Conservation (phyloP, 2,329 filamentous ascomycete species). For the Sclerotinia glacialis region DNA sequence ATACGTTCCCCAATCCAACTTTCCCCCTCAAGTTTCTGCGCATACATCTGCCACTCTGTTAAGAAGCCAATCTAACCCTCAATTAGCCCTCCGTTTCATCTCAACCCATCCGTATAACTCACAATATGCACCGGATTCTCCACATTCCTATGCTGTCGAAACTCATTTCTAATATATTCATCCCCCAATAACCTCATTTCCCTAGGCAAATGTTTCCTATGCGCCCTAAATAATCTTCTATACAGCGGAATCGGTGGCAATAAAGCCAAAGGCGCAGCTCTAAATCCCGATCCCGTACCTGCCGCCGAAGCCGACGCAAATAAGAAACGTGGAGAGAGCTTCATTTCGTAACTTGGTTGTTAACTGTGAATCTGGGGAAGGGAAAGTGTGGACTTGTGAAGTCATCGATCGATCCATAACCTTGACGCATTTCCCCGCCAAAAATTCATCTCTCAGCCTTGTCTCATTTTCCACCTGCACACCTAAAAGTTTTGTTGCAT, state of each 20-base stretch:
- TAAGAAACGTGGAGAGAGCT: slow-evolving; percentile 29
- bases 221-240: slow-evolving; percentile 78
- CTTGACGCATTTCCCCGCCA: slow-evolving; percentile 13
- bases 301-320: slow-evolving; percentile 32
- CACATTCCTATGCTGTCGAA: slow-evolving; percentile 74
- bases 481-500: background rate
- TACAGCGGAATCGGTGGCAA: slow-evolving; percentile 69
- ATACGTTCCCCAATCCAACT: slow-evolving; percentile 81
- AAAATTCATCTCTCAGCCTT: slow-evolving; percentile 22
- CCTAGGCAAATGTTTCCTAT: slow-evolving; percentile 71
- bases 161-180: slow-evolving; percentile 90
- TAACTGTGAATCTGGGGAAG: slow-evolving; percentile 10
- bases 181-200: slow-evolving; percentile 84
- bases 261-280: slow-evolving; percentile 36
- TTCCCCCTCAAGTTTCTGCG: slow-evolving; percentile 86
- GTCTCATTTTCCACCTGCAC: background rate
- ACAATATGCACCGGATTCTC: slow-evolving; percentile 93
- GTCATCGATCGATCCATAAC: slow-evolving; percentile 16
- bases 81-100: background rate
- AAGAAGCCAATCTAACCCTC: slow-evolving; percentile 78
- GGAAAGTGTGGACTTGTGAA: background rate
- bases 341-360: slow-evolving; percentile 28
- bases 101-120: slow-evolving; percentile 39
- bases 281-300: slow-evolving; percentile 30
- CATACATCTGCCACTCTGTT: slow-evolving; percentile 94